These are phyloP conservation scores for Vanderwaltozyma yarrowii DNA, from an alignment of 805 yeast species.

Conservation along the genomic window DNA sequence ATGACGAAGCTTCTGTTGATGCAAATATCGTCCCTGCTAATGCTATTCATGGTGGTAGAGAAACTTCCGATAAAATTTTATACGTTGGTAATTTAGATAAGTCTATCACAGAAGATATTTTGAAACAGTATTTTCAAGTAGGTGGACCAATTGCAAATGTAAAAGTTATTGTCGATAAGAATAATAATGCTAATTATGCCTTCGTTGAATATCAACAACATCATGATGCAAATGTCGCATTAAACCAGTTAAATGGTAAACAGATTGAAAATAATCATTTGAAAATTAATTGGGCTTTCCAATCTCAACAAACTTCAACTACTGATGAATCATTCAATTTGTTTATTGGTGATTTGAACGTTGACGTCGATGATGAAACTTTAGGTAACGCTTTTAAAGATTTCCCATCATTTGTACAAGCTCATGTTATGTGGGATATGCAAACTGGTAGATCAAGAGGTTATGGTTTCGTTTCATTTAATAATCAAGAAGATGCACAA, in stretches of 20 bases:
- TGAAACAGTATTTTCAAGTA: constrained; percentile 51
- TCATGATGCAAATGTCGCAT: constrained; percentile 51
- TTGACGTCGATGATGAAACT: constrained; percentile 73
- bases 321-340: constrained; percentile 55
- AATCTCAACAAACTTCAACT: constrained; percentile 56
- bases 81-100: constrained; percentile 70
- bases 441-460: constrained; percentile 87
- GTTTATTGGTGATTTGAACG: constrained; percentile 78
- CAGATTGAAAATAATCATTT: constrained; percentile 45
- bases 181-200: constrained; percentile 65
- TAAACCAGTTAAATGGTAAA: constrained; percentile 49
- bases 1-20: constrained; percentile 6
- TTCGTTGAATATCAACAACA: constrained; percentile 63
- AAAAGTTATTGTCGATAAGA: constrained; percentile 68
- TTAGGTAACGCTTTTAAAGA: constrained; percentile 46
- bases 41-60: constrained; percentile 75
- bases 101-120: constrained; percentile 49
- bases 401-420: constrained; percentile 58
- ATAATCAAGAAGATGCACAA: constrained; percentile 59
- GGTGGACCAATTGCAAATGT: constrained; percentile 54
- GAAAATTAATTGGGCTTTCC: constrained; percentile 74
- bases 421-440: constrained; percentile 97
- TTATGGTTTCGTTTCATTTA: constrained; percentile 80
- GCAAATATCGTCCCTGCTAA: constrained; percentile 43
- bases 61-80: constrained; percentile 57